Evolutionary conservation across 2,329 filamentous ascomycete species (phyloP).

Genomic region (Cercospora canescens): DNA sequence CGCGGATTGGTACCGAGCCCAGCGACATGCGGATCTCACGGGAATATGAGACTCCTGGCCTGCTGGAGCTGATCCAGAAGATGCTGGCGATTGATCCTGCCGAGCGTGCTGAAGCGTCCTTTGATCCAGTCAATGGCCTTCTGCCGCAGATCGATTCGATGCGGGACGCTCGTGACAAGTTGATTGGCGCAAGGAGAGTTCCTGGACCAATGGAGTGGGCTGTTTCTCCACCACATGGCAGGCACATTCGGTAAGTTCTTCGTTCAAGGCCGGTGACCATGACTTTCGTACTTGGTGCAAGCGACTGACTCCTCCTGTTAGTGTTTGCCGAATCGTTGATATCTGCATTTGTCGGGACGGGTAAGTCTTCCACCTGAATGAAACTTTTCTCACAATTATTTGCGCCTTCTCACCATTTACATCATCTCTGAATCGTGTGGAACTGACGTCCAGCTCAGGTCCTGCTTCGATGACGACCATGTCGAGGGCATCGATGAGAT

Average conservation of each 20-base stretch:
- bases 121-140: constrained; percentile 7
- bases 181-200: background rate
- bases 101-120: constrained; percentile 17
- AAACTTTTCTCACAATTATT: background rate
- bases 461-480: background rate
- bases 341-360: background rate
- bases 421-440: background rate
- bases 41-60: constrained; percentile 10
- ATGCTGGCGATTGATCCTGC: constrained; percentile 17
- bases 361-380: background rate
- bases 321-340: background rate
- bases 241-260: background rate
- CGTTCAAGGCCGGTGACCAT: background rate
- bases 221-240: background rate
- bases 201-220: background rate
- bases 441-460: background rate
- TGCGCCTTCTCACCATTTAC: background rate
- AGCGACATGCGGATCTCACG: background rate
- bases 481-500: background rate
- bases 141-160: constrained; percentile 13
- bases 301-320: background rate
- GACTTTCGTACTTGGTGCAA: background rate
- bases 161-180: constrained; percentile 11
- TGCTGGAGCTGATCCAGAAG: constrained; percentile 8
- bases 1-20: constrained; percentile 9